A percentile compares a stretch with the other conserved stretches of the same genome.
Conservation (phyloP, 257 asterid species). For the Salvia splendens region DNA sequence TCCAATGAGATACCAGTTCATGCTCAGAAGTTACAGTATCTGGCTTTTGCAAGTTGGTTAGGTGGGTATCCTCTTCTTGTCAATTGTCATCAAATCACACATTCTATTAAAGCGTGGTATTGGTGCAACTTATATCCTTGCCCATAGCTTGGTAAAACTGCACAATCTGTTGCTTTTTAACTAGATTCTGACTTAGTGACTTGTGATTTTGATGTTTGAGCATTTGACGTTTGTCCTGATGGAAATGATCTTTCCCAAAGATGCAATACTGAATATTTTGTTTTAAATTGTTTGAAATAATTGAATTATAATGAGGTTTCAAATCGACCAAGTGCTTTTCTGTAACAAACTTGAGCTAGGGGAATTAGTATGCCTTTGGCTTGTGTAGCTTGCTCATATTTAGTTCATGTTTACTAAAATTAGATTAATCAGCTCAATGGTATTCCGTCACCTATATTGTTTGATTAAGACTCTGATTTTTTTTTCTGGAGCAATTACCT, state of each 20-base stretch:
- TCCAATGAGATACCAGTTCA: slow-evolving; percentile 64
- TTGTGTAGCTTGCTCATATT: background rate
- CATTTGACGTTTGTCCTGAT: background rate
- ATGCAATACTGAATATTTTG: background rate
- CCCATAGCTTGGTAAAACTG: slow-evolving; percentile 9
- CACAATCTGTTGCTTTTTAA: background rate
- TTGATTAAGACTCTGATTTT: slow-evolving; percentile 13
- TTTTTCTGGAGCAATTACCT: background rate
- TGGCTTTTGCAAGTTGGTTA: slow-evolving; percentile 67
- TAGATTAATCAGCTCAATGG: slow-evolving; percentile 4
- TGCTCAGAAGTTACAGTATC: slow-evolving; percentile 64
- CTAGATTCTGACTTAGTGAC: slow-evolving; percentile 10
- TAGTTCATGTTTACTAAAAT: background rate
- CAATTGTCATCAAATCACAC: background rate
- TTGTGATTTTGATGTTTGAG: background rate
- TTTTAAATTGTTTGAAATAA: slow-evolving; percentile 18
- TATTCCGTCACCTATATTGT: slow-evolving; percentile 22
- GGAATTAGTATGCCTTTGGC: slow-evolving; percentile 18
- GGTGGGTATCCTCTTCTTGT: slow-evolving; percentile 42
- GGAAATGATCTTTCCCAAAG: slow-evolving; percentile 12
- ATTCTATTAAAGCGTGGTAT: slow-evolving; percentile 1
- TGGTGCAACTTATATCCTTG: background rate
- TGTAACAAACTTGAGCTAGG: background rate
- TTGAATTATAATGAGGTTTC: slow-evolving; percentile 14
- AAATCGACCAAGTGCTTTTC: slow-evolving; percentile 6